A percentile compares a stretch with the other conserved stretches of the same genome.
phyloP scores from a whole-genome alignment of 768 basidiomycete genomes.

The Mrakia frigida region DNA sequence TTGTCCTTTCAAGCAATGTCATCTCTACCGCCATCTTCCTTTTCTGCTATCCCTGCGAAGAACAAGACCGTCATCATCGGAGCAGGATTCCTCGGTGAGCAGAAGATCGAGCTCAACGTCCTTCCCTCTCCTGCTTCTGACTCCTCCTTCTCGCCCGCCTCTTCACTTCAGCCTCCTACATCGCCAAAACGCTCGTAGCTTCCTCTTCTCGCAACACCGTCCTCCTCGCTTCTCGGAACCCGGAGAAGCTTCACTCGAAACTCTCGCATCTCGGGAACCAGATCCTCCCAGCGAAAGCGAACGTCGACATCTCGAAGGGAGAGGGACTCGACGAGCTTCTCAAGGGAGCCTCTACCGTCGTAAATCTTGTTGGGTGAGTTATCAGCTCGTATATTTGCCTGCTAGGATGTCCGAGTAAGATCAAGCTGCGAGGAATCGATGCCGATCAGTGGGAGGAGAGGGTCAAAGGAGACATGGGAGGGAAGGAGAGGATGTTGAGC shows the following conservation, averaged over 20 bases:
- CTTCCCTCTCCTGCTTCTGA: not conserved
- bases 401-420: too few species aligned
- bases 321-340: conserved; percentile 50
- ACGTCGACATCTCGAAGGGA: conserved; percentile 56
- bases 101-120: not conserved
- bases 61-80: conserved; percentile 49
- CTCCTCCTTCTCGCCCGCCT: not conserved
- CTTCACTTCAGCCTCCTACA: conserved; percentile 54
- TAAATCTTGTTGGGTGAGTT: conserved; percentile 58
- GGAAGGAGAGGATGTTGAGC: not conserved
- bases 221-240: conserved; percentile 59
- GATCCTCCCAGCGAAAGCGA: conserved; percentile 48
- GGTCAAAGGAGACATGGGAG: not conserved
- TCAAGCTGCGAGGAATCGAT: too few species aligned
- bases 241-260: conserved; percentile 47
- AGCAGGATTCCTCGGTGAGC: conserved; percentile 58
- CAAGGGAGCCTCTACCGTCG: conserved; percentile 54
- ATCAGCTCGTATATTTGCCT: too few species aligned
- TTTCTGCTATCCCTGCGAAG: conserved; percentile 1
- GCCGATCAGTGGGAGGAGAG: not conserved
- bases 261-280: conserved; percentile 40
- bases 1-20: too few species aligned
- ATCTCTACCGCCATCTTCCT: too few species aligned
- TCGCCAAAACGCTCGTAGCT: conserved; percentile 54
- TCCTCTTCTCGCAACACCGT: conserved; percentile 48